Evolutionary conservation across 129 eudicot species (phyloP).

Genomic region (Ambrosia trifida): DNA sequence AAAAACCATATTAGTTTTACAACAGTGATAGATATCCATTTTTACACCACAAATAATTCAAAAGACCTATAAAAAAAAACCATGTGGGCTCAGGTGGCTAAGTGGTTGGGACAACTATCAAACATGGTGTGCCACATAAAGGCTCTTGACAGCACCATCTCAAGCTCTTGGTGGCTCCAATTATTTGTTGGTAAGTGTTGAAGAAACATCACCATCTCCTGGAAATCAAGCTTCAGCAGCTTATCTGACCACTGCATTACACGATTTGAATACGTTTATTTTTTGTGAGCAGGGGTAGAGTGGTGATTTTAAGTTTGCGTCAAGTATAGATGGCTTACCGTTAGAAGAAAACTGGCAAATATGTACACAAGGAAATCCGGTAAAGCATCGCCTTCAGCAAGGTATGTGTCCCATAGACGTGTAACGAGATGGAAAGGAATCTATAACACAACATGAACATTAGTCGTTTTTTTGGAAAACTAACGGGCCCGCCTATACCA

Average conservation of each 20-base stretch:
- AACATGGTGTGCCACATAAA: constrained; percentile 95
- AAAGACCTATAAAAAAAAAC: no score
- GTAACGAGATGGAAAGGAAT: constrained; percentile 90
- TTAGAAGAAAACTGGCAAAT: constrained; percentile 86
- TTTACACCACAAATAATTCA: constrained; percentile 26
- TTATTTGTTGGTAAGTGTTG: constrained; percentile 91
- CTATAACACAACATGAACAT: constrained; percentile 36
- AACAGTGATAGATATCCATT: constrained; percentile 29
- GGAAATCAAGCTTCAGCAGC: constrained; percentile 90
- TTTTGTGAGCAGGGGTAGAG: constrained; percentile 7
- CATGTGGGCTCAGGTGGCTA: constrained; percentile 47
- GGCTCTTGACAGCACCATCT: constrained; percentile 91
- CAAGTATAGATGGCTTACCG: constrained; percentile 46
- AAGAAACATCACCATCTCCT: constrained; percentile 97
- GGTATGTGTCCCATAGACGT: constrained; percentile 99
- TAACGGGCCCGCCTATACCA: background rate
- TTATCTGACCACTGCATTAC: constrained; percentile 85
- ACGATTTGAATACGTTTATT: background rate
- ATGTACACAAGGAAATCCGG: constrained; percentile 95
- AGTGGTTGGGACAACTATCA: constrained; percentile 86
- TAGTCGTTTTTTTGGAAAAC: constrained; percentile 5
- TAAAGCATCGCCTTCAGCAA: constrained; percentile 96
- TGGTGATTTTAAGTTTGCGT: background rate
- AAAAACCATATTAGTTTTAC: constrained; percentile 28
- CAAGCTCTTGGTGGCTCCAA: constrained; percentile 79